These are phyloP conservation scores for Allium sativum DNA, from an alignment of 106 monocot genomes.

Conservation along the genomic window DNA sequence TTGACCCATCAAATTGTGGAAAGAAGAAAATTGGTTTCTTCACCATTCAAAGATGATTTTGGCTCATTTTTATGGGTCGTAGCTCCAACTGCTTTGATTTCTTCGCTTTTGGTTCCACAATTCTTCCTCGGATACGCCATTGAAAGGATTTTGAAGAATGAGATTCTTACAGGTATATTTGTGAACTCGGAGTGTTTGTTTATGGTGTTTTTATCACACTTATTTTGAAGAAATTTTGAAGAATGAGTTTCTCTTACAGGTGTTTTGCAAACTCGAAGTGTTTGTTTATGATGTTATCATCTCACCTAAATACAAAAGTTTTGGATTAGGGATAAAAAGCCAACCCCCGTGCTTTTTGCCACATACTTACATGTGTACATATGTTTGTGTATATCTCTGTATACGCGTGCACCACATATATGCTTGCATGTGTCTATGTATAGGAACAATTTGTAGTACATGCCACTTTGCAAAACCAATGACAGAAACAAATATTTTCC, in stretches of 20 bases:
- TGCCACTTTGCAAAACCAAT: too few relatives aligned
- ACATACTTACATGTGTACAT: not conserved
- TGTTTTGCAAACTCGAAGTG: too few relatives aligned
- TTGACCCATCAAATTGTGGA: constrained; percentile 33
- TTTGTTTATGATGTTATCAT: too few relatives aligned
- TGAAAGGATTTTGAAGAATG: constrained; percentile 32
- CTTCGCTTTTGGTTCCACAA: constrained; percentile 52
- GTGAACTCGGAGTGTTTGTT: too few relatives aligned
- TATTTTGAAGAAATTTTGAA: too few relatives aligned
- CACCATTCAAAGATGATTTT: constrained; percentile 36
- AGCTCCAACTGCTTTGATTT: constrained; percentile 46
- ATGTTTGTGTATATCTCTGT: not conserved
- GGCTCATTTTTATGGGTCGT: constrained; percentile 47
- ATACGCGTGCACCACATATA: too few relatives aligned
- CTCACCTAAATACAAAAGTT: too few relatives aligned
- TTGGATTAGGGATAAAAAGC: too few relatives aligned
- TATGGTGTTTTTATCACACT: too few relatives aligned
- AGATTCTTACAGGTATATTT: constrained; percentile 37
- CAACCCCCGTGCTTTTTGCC: not conserved
- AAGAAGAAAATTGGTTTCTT: constrained; percentile 37
- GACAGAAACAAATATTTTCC: too few relatives aligned
- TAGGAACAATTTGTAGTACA: not conserved
- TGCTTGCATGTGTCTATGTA: not conserved
- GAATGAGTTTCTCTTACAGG: too few relatives aligned
- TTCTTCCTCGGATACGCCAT: constrained; percentile 31